Evolutionary conservation across 1,139 yeast species (phyloP), one percentile per base, ranked within the genome.

Genomic region (Sporopachydermia cereana): DNA sequence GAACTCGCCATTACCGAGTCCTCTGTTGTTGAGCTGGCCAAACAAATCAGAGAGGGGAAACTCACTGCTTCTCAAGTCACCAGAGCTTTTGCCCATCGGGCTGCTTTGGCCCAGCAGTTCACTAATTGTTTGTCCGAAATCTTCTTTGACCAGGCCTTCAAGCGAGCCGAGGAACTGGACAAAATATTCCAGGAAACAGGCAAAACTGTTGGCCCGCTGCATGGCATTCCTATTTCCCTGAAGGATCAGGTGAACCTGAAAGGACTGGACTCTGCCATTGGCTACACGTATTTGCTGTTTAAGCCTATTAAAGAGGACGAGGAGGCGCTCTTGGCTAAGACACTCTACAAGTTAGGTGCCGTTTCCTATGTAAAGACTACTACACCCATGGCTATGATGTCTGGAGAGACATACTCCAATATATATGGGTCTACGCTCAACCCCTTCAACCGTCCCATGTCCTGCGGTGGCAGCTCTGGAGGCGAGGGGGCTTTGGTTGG

Each of bases 401-500:
- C 68, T 23, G 60, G 68, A 9, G 81, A 76, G 50, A 68, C 80
- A 0, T 56, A 51, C 9, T 67, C 72, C 24, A 67, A 71, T 44
- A 51, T 74, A 2, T 65, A 62, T 52, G 84, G 84, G 1, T 54
- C 60, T 25, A 76, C 82, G 0, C 46, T 51, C 29, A 77, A 75
- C 53, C 67, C 79, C 2, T 55, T 61, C 46, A 74, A 77, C 53
- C 61, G 64, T 21, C 53, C 53, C 1, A 60, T 76, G 31, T 61
- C 75, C 1, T 56, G 70, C 18, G 83, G 83, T 34, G 84, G 84
- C 1, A 71, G 78, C 3, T 70, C 78, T 14, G 81, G 82, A 5
- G 84, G 84, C 42, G 84, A 76, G 55, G 81, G 76, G 14, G 71
- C 81, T 0, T 56, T 77, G n/a, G 56, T 76, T 24, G 78, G 71